Conservation (phyloP, 1,284 basidiomycete species). For the Volvariella volvacea region DNA sequence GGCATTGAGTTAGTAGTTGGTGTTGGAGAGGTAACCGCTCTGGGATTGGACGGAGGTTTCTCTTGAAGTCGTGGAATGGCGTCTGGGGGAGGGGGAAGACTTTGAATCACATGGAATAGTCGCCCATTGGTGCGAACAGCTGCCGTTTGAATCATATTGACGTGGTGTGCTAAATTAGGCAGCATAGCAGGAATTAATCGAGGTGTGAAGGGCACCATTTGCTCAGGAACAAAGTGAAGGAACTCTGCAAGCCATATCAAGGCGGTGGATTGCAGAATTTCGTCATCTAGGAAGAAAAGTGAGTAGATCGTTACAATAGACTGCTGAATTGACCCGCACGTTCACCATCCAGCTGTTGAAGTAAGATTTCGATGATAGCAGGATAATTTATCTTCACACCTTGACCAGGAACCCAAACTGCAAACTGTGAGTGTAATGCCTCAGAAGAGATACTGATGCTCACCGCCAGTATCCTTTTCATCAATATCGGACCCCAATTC, state of each 20-base stretch:
- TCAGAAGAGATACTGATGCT: constrained; percentile 12
- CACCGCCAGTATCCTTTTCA: constrained; percentile 61
- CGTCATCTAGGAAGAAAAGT: constrained; percentile 55
- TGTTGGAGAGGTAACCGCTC: constrained; percentile 39
- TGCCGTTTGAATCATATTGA: constrained; percentile 81
- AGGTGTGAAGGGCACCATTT: constrained; percentile 93
- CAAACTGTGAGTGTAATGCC: constrained; percentile 19
- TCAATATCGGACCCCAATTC: constrained; percentile 42
- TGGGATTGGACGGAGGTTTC: constrained; percentile 25
- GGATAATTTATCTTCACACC: constrained; percentile 89
- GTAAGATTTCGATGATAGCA: constrained; percentile 90
- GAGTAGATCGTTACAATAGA: constrained; percentile 4
- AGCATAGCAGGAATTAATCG: constrained; percentile 89
- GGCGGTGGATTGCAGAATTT: constrained; percentile 84
- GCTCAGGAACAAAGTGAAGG: constrained; percentile 81
- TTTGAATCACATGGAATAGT: constrained; percentile 82
- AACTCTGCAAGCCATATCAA: constrained; percentile 93
- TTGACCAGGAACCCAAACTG: constrained; percentile 89
- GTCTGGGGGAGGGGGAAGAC: constrained; percentile 68
- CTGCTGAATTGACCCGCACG: constrained; percentile 45
- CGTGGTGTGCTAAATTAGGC: constrained; percentile 91
- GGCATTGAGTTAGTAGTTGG: constrained; percentile 23
- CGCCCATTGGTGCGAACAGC: constrained; percentile 86
- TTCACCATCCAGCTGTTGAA: constrained; percentile 82
- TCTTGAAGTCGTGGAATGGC: constrained; percentile 31